Evolutionary conservation across 2,329 filamentous ascomycete genomes (phyloP).

Genomic region (Verticillium albo-atrum): DNA sequence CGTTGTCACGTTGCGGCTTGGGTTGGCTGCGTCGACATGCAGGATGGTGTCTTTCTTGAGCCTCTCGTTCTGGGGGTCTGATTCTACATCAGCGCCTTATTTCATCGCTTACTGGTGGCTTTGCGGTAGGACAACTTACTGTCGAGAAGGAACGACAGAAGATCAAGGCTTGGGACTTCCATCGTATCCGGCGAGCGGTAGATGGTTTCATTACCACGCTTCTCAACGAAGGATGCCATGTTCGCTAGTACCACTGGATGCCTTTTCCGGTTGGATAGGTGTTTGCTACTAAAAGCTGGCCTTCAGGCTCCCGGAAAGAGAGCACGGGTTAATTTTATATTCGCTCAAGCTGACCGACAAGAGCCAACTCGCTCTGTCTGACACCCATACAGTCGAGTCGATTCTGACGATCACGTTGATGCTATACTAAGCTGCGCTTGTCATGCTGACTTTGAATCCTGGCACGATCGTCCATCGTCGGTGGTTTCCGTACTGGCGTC

Average conservation of each 20-base stretch:
- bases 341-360: no score
- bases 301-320: no score
- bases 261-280: no score
- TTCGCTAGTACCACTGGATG: background rate
- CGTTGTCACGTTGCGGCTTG: slow-evolving; percentile 49
- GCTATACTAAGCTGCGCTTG: background rate
- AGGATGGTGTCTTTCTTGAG: slow-evolving; percentile 43
- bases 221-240: slow-evolving; percentile 11
- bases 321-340: background rate
- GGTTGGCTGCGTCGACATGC: slow-evolving; percentile 53
- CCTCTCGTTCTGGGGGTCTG: slow-evolving; percentile 4
- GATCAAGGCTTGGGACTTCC: slow-evolving; percentile 32
- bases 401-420: background rate
- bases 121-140: slow-evolving; percentile 22
- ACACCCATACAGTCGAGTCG: background rate
- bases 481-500: no score
- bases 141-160: slow-evolving; percentile 37
- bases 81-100: background rate
- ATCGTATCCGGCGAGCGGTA: slow-evolving; percentile 27
- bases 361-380: background rate
- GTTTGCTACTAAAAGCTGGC: no score
- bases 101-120: background rate
- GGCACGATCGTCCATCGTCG: background rate
- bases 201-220: slow-evolving; percentile 21
- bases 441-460: background rate